Conservation (phyloP, 495 filamentous ascomycete genomes). For the Paragyromitra xinjiangensis region DNA sequence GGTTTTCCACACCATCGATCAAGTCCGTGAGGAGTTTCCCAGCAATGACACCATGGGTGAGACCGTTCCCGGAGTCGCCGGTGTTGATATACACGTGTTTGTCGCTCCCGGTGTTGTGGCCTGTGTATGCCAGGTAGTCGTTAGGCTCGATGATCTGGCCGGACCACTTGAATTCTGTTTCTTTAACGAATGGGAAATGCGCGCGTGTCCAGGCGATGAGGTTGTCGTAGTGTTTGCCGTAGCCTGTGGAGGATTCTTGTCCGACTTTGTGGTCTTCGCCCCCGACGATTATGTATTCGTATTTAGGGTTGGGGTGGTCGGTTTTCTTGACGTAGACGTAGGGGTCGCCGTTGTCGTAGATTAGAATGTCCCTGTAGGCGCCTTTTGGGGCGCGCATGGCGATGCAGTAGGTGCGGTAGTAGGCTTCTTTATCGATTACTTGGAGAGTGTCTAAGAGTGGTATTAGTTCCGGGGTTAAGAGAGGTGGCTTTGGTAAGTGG, state of each 20-base stretch:
- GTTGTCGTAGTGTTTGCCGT: conserved; percentile 60
- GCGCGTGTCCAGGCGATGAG: conserved; percentile 65
- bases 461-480: neutral
- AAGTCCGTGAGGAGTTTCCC: conserved; percentile 66
- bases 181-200: conserved; percentile 64
- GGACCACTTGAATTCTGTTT: conserved; percentile 66
- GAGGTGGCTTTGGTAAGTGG: neutral
- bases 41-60: conserved; percentile 67
- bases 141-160: conserved; percentile 69
- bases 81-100: conserved; percentile 66
- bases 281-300: conserved; percentile 69
- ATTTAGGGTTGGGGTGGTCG: conserved; percentile 62
- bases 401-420: conserved; percentile 67
- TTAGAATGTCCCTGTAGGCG: conserved; percentile 64
- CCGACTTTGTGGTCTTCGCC: conserved; percentile 71
- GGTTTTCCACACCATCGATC: conserved; percentile 63
- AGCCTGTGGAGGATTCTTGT: conserved; percentile 60
- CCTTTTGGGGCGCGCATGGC: conserved; percentile 66
- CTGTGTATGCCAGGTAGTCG: conserved; percentile 67
- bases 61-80: conserved; percentile 68
- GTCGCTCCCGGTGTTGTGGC: conserved; percentile 64
- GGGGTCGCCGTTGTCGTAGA: conserved; percentile 66
- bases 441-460: conserved; percentile 60
- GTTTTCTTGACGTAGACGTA: conserved; percentile 68
- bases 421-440: conserved; percentile 60